Evolutionary conservation across 2,329 filamentous ascomycete species (phyloP).

Genomic region (Chaetoscypha palmicola): DNA sequence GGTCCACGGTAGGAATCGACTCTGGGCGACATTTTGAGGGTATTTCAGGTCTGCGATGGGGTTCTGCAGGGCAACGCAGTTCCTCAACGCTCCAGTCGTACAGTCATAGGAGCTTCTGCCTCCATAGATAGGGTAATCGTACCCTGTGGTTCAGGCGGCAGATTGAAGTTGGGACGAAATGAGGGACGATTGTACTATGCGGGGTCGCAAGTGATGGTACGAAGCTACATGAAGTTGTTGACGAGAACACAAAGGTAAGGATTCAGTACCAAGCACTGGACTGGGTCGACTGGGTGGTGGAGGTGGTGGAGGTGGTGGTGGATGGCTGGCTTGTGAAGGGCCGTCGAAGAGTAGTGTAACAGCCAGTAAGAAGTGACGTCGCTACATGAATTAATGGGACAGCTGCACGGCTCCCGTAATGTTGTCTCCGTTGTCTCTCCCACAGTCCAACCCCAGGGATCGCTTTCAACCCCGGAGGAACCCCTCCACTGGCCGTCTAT

Average conservation of each 20-base stretch:
- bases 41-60: conserved; percentile 7
- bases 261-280: not conserved
- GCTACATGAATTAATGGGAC: not conserved
- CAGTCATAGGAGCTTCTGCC: conserved; percentile 9
- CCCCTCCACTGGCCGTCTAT: too few relatives aligned
- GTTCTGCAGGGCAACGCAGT: conserved; percentile 12
- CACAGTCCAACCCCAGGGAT: not conserved
- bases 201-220: conserved; percentile 6
- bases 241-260: conserved; percentile 4
- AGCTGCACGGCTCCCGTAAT: not conserved
- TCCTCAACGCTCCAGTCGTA: conserved; percentile 14
- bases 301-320: not conserved
- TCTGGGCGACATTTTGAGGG: conserved; percentile 6
- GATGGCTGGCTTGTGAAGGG: conserved; percentile 2
- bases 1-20: conserved; percentile 1
- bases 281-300: conserved; percentile 1
- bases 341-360: not conserved
- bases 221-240: conserved; percentile 8
- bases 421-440: too few relatives aligned
- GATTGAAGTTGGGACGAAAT: not conserved
- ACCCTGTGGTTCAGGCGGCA: conserved; percentile 1
- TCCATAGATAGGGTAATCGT: conserved; percentile 11
- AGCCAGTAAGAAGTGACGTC: not conserved
- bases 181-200: not conserved
- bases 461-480: not conserved